A percentile compares a stretch with the other conserved stretches of the same genome.
phyloP scores from a whole-genome alignment of 176 grass and related monocot species.

The Zea luxurians region DNA sequence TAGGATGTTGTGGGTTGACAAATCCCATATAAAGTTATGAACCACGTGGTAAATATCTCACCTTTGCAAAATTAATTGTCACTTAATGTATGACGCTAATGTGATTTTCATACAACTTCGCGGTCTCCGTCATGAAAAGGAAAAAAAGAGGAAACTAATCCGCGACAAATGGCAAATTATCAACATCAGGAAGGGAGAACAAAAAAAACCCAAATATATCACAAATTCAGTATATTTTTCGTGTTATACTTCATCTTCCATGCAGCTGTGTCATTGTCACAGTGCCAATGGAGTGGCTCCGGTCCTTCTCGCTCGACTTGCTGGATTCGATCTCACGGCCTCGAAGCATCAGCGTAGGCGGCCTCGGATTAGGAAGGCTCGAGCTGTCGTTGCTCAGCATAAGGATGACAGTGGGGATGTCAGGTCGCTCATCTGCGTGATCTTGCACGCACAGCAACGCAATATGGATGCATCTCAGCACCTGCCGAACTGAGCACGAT shows the following conservation, averaged over 20 bases:
- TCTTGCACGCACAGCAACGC: conserved; percentile 84
- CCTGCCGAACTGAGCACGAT: conserved; percentile 43
- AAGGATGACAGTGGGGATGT: conserved; percentile 55
- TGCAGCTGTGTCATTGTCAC: conserved; percentile 56
- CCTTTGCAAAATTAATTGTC: neutral
- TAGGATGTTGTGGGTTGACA: neutral
- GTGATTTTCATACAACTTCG: neutral
- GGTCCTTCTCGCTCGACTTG: conserved; percentile 51
- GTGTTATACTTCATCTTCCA: conserved; percentile 50
- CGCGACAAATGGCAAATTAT: conserved; percentile 20
- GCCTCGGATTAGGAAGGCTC: conserved; percentile 51
- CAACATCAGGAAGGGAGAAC: neutral
- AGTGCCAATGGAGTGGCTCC: conserved; percentile 41
- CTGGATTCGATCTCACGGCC: conserved; percentile 26
- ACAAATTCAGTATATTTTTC: conserved; percentile 1
- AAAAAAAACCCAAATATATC: neutral
- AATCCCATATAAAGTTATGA: too few species aligned
- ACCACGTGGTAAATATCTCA: neutral
- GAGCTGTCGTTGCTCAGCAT: conserved; percentile 55
- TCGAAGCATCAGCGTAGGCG: conserved; percentile 56
- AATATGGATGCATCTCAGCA: conserved; percentile 57
- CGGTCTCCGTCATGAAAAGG: too few species aligned
- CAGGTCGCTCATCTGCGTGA: conserved; percentile 66
- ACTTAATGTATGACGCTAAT: conserved; percentile 21
- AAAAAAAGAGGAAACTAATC: neutral